These are phyloP conservation scores for Suhomyces bribrorum DNA, from an alignment of 1,139 yeast genomes.

Conservation along the genomic window DNA sequence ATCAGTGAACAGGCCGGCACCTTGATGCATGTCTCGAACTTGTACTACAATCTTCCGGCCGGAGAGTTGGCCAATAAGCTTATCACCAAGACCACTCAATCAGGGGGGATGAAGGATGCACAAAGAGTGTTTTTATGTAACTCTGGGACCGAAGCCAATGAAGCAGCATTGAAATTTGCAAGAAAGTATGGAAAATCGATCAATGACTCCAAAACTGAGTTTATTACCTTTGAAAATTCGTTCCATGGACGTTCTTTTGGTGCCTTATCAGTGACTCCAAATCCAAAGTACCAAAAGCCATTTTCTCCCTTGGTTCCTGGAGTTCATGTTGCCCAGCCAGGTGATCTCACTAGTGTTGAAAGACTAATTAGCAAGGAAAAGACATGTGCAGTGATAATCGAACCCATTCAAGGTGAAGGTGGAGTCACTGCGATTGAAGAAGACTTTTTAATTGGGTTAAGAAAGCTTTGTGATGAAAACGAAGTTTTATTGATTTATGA, in stretches of 20 bases:
- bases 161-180: slow-evolving; percentile 95
- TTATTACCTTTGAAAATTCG: slow-evolving; percentile 82
- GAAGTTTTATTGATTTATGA: slow-evolving; percentile 83
- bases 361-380: slow-evolving; percentile 58
- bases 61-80: slow-evolving; percentile 74
- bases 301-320: slow-evolving; percentile 90
- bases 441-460: slow-evolving; percentile 66
- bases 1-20: slow-evolving; percentile 69
- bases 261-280: slow-evolving; percentile 87
- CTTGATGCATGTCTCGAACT: slow-evolving; percentile 80
- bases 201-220: slow-evolving; percentile 61
- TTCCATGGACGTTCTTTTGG: slow-evolving; percentile 98
- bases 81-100: slow-evolving; percentile 62
- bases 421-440: slow-evolving; percentile 72
- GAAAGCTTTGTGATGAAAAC: slow-evolving; percentile 65
- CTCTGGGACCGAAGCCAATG: slow-evolving; percentile 97
- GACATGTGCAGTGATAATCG: slow-evolving; percentile 91
- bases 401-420: slow-evolving; percentile 98
- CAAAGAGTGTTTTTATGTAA: slow-evolving; percentile 84
- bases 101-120: slow-evolving; percentile 82
- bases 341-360: slow-evolving; percentile 60
- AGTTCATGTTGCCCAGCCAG: slow-evolving; percentile 62
- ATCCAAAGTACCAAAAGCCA: slow-evolving; percentile 88
- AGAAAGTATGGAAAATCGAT: slow-evolving; percentile 73
- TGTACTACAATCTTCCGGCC: slow-evolving; percentile 83